Conservation (phyloP, 2,329 filamentous ascomycete species). For the Alternaria arborescens region DNA sequence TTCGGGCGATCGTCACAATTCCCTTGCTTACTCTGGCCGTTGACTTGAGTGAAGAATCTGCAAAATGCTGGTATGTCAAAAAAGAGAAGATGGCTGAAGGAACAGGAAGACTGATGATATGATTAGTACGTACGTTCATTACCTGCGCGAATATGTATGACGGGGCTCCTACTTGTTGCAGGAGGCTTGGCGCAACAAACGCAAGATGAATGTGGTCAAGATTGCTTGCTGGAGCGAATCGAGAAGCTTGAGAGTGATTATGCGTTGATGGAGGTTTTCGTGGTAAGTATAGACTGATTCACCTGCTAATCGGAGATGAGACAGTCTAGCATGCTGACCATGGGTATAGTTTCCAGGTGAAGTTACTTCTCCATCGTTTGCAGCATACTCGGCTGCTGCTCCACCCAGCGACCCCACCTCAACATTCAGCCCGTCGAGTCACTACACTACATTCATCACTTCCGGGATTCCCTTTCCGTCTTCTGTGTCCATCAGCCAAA, state of each 20-base stretch:
- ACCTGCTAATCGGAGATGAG: background rate
- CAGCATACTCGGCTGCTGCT: background rate
- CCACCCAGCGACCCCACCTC: background rate
- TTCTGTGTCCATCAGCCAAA: background rate
- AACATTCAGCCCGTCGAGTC: background rate
- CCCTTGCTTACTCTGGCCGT: background rate
- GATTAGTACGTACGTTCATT: background rate
- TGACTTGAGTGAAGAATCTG: background rate
- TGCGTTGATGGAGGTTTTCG: background rate
- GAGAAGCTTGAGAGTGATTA: background rate
- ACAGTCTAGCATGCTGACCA: background rate
- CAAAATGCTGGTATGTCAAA: background rate
- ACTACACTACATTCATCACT: background rate
- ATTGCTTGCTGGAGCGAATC: background rate
- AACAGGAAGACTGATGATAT: background rate
- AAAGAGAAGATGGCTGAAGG: background rate
- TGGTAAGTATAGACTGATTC: background rate
- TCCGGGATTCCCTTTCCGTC: background rate
- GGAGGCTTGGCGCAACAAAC: background rate
- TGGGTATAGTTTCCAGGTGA: background rate
- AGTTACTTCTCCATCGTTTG: background rate
- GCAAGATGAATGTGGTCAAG: constrained; percentile 1
- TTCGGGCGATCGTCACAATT: background rate
- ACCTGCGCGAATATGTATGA: background rate
- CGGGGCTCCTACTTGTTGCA: background rate